Conservation (phyloP, 2,329 filamentous ascomycete species). For the Coleophoma cylindrospora region DNA sequence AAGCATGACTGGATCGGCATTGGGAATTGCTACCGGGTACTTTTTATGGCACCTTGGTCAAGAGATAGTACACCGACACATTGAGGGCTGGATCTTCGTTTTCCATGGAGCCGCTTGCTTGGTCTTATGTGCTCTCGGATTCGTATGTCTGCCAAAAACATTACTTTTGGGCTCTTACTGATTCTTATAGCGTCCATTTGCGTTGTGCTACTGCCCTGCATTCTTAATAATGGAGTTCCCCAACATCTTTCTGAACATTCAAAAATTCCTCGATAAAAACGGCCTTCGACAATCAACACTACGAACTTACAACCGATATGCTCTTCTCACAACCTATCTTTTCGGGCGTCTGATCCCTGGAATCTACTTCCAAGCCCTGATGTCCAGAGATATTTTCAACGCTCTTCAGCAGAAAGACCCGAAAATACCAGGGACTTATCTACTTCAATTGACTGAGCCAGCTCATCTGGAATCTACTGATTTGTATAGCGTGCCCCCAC, state of each 20-base stretch:
- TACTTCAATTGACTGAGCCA: neutral
- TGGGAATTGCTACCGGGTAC: constrained; percentile 6
- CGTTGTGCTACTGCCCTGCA: constrained; percentile 3
- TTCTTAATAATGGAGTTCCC: constrained; percentile 6
- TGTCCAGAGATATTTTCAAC: constrained; percentile 2
- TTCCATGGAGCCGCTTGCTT: constrained; percentile 1
- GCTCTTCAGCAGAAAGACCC: neutral
- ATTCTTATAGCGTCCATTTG: constrained; percentile 4
- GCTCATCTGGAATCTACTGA: neutral
- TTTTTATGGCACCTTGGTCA: constrained; percentile 5
- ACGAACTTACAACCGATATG: constrained; percentile 1
- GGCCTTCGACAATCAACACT: neutral
- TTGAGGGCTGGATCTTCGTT: constrained; percentile 4
- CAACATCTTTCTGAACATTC: constrained; percentile 7
- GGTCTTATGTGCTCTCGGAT: constrained; percentile 1
- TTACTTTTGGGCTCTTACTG: neutral
- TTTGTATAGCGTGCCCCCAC: neutral
- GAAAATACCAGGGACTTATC: neutral
- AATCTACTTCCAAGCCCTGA: neutral
- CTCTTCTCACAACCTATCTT: constrained; percentile 3
- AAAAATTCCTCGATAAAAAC: constrained; percentile 3
- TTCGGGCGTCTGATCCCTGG: constrained; percentile 2
- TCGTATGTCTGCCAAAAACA: constrained; percentile 2
- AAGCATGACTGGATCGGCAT: constrained; percentile 1
- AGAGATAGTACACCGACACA: neutral